A percentile compares a stretch with the other conserved stretches of the same genome.
Evolutionary conservation across 768 basidiomycete species (phyloP).

Genomic region (Tephrocybe sp.): DNA sequence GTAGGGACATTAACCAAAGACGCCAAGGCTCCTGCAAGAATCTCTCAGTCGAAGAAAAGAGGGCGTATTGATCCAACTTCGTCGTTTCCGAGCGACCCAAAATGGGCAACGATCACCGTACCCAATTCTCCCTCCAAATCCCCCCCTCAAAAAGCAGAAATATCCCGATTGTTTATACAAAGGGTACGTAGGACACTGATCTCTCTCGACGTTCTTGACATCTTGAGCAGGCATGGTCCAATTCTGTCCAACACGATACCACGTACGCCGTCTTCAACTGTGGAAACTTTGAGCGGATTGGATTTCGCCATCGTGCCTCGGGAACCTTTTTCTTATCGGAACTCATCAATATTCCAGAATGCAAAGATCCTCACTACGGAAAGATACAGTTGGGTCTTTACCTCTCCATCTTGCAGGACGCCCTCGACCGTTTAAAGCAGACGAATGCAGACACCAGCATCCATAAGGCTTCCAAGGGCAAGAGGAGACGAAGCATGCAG

Average conservation of each 20-base stretch:
- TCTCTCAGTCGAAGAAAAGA: too few species aligned
- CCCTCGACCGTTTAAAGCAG: slow-evolving; percentile 8
- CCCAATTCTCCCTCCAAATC: too few species aligned
- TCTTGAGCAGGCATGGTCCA: background rate
- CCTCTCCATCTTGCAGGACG: slow-evolving; percentile 13
- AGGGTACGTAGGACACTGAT: background rate
- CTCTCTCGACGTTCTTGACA: background rate
- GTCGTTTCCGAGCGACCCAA: too few species aligned
- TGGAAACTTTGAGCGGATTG: slow-evolving; percentile 15
- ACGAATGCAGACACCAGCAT: background rate
- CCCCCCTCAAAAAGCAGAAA: background rate
- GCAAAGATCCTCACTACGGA: slow-evolving; percentile 14
- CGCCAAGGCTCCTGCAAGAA: too few species aligned
- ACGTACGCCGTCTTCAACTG: slow-evolving; percentile 10
- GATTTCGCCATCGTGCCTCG: slow-evolving; percentile 13
- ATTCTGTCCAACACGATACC: slow-evolving; percentile 3
- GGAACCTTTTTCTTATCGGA: slow-evolving; percentile 16
- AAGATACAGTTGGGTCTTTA: slow-evolving; percentile 1
- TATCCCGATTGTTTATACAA: background rate
- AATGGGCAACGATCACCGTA: background rate
- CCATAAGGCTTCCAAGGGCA: background rate
- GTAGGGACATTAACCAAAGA: too few species aligned
- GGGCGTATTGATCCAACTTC: too few species aligned
- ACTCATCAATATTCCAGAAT: slow-evolving; percentile 10
- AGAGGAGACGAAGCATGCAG: background rate